Base-by-base conservation (phyloP, 768 basidiomycete species). In the Collybia mongolica region DNA sequence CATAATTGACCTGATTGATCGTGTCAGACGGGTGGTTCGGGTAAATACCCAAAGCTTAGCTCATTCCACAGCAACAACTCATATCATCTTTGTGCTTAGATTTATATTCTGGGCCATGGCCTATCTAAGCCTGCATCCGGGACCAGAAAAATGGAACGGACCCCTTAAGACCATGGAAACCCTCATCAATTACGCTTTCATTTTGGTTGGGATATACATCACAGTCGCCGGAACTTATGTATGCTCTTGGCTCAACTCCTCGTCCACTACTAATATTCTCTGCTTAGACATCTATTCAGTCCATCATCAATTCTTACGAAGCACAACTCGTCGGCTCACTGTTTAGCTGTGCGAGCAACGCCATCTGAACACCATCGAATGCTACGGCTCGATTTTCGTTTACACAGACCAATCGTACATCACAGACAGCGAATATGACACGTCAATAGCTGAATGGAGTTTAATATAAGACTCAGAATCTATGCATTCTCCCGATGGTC, bases 71-170 rank as follows among this genome's bases (percentile, higher is more conserved):
- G 5, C 11, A 6, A 32, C 26, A 32, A 14, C 32, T 12, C 14
- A 32, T 12, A 9, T 32, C 11, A 6, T 32, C 11, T 9, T 32
- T 32, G 2, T 9, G 4, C 32, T 32, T 12, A 32, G 32, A 32
- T 32, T 72, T 56, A 72, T 73, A 15, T 73, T 72, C 62, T 74
- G 73, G 72, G 72, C 66, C 14, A 70, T 73, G 68, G 70, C 71
- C 5, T 75, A 73, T 58, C 54, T 74, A 1, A 56, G 65, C 7
- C 55, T 74, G 15, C 58, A 71, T 54, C 71, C 72, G 1, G 65
- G 68, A 1, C 54, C 54, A 24, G 45, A 51, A 49, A 66, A 61
- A 48, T 74, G 73, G 73, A 54, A 54, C 17, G 65, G 69, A 18
- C 42, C 50, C 3, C 54, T 61, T 47, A 60, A 67, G 26, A 60